These are phyloP conservation scores for Elongisporangium undulatum DNA, from an alignment of 352 stramenopile genomes.

Conservation along the genomic window DNA sequence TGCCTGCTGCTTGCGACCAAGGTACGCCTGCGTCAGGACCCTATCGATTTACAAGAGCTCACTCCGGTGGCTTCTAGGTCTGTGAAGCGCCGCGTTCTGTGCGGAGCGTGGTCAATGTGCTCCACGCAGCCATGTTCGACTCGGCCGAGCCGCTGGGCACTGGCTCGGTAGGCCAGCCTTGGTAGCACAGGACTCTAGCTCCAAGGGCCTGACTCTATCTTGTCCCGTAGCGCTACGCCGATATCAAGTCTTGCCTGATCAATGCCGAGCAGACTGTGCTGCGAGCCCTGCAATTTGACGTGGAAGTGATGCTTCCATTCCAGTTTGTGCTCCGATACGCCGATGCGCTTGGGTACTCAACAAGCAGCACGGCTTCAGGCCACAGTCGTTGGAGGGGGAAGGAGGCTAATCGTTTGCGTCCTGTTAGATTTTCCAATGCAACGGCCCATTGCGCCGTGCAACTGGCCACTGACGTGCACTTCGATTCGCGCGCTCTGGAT, in stretches of 20 bases:
- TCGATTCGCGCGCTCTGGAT: slow-evolving; percentile 13
- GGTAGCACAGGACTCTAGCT: slow-evolving; percentile 14
- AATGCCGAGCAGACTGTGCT: slow-evolving; percentile 52
- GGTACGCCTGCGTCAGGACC: too few relatives aligned
- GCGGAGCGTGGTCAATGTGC: slow-evolving; percentile 47
- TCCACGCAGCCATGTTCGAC: slow-evolving; percentile 27
- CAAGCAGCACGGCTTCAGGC: too few relatives aligned
- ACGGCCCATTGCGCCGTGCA: slow-evolving; percentile 30
- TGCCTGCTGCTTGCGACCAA: slow-evolving; percentile 14
- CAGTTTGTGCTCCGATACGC: slow-evolving; percentile 31
- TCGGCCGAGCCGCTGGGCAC: slow-evolving; percentile 22
- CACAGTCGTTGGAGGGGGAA: too few relatives aligned
- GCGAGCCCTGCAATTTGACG: slow-evolving; percentile 38
- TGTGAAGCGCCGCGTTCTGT: slow-evolving; percentile 40
- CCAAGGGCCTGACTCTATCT: slow-evolving; percentile 13
- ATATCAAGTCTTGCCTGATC: slow-evolving; percentile 41
- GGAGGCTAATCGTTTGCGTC: neutral
- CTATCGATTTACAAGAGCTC: too few relatives aligned
- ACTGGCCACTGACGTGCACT: slow-evolving; percentile 32
- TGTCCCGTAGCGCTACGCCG: slow-evolving; percentile 21
- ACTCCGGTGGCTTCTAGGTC: slow-evolving; percentile 12
- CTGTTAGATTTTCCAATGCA: slow-evolving; percentile 17
- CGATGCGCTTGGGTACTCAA: slow-evolving; percentile 15
- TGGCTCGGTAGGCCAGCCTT: slow-evolving; percentile 19
- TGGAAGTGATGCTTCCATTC: slow-evolving; percentile 35